phyloP scores from a whole-genome alignment of 768 basidiomycete species.

The Dentipellis sp. region DNA sequence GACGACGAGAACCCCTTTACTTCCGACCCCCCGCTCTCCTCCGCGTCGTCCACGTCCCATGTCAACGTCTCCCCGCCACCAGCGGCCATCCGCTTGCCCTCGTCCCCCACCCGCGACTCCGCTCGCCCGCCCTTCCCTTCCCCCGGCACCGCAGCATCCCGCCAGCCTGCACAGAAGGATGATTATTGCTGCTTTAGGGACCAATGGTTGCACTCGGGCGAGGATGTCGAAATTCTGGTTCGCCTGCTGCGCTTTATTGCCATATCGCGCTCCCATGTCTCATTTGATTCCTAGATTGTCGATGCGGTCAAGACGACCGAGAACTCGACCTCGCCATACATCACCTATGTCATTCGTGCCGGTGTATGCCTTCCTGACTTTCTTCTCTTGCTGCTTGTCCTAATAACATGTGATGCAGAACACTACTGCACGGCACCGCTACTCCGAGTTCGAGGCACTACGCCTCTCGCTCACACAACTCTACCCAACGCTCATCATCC shows the following conservation, averaged over 20 bases:
- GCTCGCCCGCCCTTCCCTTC: constrained; percentile 45
- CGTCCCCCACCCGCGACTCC: constrained; percentile 23
- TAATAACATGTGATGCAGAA: constrained; percentile 35
- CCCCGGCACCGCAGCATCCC: constrained; percentile 39
- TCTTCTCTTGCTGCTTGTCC: constrained; percentile 6
- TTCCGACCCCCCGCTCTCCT: constrained; percentile 25
- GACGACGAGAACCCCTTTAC: constrained; percentile 36
- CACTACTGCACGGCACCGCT: constrained; percentile 78
- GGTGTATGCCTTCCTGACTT: constrained; percentile 30
- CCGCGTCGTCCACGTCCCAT: constrained; percentile 44
- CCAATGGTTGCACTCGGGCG: constrained; percentile 70
- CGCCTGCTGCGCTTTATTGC: constrained; percentile 17
- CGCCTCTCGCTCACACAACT: constrained; percentile 75
- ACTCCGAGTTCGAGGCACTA: constrained; percentile 96
- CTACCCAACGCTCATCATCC: constrained; percentile 94
- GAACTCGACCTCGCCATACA: constrained; percentile 84
- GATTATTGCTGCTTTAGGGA: constrained; percentile 77
- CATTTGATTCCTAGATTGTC: constrained; percentile 51
- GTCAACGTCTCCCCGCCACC: constrained; percentile 44
- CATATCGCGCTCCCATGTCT: too few relatives aligned
- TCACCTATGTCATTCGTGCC: constrained; percentile 85
- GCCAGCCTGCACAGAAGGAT: constrained; percentile 47
- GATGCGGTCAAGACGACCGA: constrained; percentile 94
- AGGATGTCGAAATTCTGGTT: constrained; percentile 74
- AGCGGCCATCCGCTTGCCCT: constrained; percentile 33